Base-by-base conservation (phyloP, 495 filamentous ascomycete genomes). In the Staphylotrichum tortipilum region DNA sequence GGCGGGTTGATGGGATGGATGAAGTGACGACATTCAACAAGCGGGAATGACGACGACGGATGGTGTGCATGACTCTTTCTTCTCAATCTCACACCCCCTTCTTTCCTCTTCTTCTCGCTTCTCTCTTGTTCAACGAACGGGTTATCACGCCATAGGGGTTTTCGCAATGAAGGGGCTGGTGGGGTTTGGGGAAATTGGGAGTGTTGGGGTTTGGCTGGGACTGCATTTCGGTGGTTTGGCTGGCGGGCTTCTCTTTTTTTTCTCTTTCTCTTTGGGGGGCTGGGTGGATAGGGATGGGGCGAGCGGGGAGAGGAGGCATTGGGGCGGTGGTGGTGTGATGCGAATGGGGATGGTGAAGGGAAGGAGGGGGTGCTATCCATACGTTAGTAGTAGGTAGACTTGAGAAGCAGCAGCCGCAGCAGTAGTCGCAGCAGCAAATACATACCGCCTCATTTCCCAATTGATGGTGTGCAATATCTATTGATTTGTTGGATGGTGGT, bases 1-100 rank as follows among this genome's bases (percentile, higher is more conserved):
- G 7, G 18, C 26, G 26, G 17, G 7, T 37, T 15, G 36, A 24
- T 50, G 46, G 49, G 37, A 37, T n/a, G 50, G 31, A 53, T 46
- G 44, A 56, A 53, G 50, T 49, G 33, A 60, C 51, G 57, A 57
- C 43, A 47, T 39, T n/a, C 33, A 23, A 35, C 38, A 19, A 33
- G 4, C 26, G 23, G 18, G 4, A 49, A 40, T 31, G 46, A 49
- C 17, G 35, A 47, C 43, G 14, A 12, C 22, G 33, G 44, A 41
- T 36, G 44, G 8, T 18, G n/a, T n/a, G 31, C 44, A 29, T 47
- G 10, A 43, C 40, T 15, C 42, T 15, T 45, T 23, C 30, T 15
- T 21, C 35, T 7, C 39, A 30, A 38, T 17, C 24, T 18, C n/a
- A 28, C 33, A 8, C 35, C 4, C 7, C 8, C 18, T 29, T 43